Base-by-base conservation (phyloP, 179 eudicot species). In the Heliamphora pulchella region DNA sequence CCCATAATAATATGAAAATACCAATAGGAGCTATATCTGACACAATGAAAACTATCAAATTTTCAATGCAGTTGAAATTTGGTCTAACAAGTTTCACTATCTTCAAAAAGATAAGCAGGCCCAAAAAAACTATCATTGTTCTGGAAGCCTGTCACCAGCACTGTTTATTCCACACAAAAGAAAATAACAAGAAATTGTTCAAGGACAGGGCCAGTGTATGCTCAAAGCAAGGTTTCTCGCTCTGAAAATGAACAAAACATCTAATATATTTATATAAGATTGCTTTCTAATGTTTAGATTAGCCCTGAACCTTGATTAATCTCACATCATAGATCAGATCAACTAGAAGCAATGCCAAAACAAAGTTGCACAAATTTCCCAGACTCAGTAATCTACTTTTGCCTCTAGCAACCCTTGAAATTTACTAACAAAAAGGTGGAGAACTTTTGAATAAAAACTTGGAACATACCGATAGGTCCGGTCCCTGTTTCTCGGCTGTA, bases 381-480 rank as follows among this genome's bases (percentile, higher is more conserved):
- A 77, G 44, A 62, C 13, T 46, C 54, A 62, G 13, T 20, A 10
- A 47, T 77, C 59, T 77, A 55, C 69, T 53, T 43, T 76, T 76
- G 53, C 31, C 63, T 50, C 74, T 57, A 41, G 20, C 50, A 74
- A 22, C 80, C 65, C 17, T 78, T 43, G 8, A 67, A 54, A 9
- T 67, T 31, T 51, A 8, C 11, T 54, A 70, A 68, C 5, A 72
- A 11, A 72, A 18, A 54, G 54, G 31, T 63, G 62, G 70, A 76
- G 43, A 44, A 20, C 15, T 67, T 31, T 44, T 3, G 41, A 58
- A 67, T n/a, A 41, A 79, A 74, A 61, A 71, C 59, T 11, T 46
- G 0, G 83, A 78, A 81, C 96, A 88, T 89, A 96, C 99, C 97
- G 96, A 94, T 94, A 43, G 99, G 98, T 78, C 99, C 99, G 41